phyloP scores from a whole-genome alignment of 371 early-diverging fungal genomes.

The Actinomortierella wolfii region DNA sequence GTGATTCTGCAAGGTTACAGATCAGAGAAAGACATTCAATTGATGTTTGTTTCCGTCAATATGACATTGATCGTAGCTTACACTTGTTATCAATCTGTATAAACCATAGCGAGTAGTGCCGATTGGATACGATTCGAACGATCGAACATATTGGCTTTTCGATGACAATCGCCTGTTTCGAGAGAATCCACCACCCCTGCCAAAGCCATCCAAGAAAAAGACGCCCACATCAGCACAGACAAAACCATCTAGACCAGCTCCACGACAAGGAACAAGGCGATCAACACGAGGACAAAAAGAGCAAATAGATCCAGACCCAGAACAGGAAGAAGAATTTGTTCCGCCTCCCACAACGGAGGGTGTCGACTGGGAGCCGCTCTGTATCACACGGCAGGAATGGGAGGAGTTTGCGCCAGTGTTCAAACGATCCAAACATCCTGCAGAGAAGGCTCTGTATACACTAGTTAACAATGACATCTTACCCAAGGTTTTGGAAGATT shows the following conservation, averaged over 20 bases:
- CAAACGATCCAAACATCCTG: constrained; percentile 52
- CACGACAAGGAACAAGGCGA: constrained; percentile 36
- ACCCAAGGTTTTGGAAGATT: constrained; percentile 62
- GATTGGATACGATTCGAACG: constrained; percentile 69
- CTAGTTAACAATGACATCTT: constrained; percentile 59
- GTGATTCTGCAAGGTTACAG: not conserved
- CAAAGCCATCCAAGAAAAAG: constrained; percentile 39
- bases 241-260: constrained; percentile 23
- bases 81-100: too few species aligned
- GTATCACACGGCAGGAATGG: constrained; percentile 65
- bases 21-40: too few species aligned
- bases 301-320: constrained; percentile 23
- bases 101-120: constrained; percentile 71
- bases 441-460: constrained; percentile 62
- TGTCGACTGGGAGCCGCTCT: constrained; percentile 51
- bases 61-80: not conserved
- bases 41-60: not conserved
- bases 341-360: constrained; percentile 37
- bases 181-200: constrained; percentile 50
- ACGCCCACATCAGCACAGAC: constrained; percentile 16
- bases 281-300: constrained; percentile 31
- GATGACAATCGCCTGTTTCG: constrained; percentile 78
- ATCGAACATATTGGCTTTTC: constrained; percentile 77
- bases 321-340: constrained; percentile 17
- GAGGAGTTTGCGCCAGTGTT: constrained; percentile 59